A percentile compares a stretch with the other conserved stretches of the same genome.
These are phyloP conservation scores for Wilcoxina mikolae DNA, from an alignment of 495 filamentous ascomycete genomes.

Conservation along the genomic window DNA sequence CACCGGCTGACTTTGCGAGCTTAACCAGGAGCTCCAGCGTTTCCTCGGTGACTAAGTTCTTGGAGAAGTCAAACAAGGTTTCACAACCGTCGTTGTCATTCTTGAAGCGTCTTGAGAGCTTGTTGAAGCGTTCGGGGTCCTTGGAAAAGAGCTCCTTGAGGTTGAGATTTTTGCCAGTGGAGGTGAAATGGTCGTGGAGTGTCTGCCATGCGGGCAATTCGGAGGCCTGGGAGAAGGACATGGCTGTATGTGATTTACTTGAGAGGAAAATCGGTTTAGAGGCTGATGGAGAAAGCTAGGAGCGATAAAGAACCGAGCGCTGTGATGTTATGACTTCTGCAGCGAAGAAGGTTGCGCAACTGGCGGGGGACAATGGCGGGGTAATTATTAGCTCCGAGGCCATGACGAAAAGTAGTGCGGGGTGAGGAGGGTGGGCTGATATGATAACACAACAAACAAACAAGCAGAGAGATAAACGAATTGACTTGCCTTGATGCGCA, in stretches of 20 bases:
- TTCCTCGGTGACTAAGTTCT: conserved; percentile 93
- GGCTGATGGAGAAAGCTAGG: no score
- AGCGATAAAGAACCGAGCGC: no score
- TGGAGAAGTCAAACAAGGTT: conserved; percentile 95
- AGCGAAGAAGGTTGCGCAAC: no score
- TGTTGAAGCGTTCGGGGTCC: conserved; percentile 77
- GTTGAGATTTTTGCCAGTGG: conserved; percentile 71
- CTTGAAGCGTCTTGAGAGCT: conserved; percentile 70
- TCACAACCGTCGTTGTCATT: conserved; percentile 60
- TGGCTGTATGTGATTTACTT: neutral
- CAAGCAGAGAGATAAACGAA: no score
- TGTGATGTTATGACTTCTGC: no score
- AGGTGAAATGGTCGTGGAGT: conserved; percentile 76
- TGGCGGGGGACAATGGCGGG: no score
- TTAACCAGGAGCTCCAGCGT: conserved; percentile 73
- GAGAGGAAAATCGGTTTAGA: no score
- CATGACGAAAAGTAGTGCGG: no score
- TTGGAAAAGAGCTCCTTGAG: conserved; percentile 84
- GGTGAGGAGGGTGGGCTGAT: no score
- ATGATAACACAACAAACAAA: no score
- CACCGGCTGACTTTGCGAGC: conserved; percentile 74
- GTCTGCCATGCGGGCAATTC: conserved; percentile 71
- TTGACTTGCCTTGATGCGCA: no score
- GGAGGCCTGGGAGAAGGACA: conserved; percentile 55
- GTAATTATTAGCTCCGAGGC: no score